Evolutionary conservation across 352 stramenopile species (phyloP).

Genomic region (Globisporangium okanoganense): DNA sequence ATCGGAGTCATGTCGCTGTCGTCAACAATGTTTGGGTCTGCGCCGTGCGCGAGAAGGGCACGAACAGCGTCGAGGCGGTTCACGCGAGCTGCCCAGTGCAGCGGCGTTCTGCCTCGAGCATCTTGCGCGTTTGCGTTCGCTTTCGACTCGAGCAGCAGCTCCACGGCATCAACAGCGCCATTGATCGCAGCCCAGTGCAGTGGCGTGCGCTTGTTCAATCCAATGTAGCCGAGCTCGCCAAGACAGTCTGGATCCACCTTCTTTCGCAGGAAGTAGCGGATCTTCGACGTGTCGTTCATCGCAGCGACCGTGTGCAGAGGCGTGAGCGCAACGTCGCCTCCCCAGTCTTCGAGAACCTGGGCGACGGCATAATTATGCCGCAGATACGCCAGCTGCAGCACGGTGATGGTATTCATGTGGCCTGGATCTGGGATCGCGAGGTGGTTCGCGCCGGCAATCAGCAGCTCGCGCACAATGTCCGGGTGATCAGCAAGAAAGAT

Average conservation of each 20-base stretch:
- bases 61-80: conserved; percentile 69
- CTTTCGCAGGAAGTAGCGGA: conserved; percentile 59
- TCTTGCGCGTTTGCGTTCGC: conserved; percentile 71
- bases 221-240: conserved; percentile 74
- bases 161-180: conserved; percentile 49
- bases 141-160: conserved; percentile 52
- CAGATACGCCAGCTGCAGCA: conserved; percentile 76
- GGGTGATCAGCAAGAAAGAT: conserved; percentile 82
- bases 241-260: conserved; percentile 76
- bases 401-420: conserved; percentile 85
- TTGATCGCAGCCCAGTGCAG: conserved; percentile 79
- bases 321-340: conserved; percentile 71
- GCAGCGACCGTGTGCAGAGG: conserved; percentile 74
- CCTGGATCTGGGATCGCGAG: conserved; percentile 77
- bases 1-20: conserved; percentile 75
- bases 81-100: conserved; percentile 78
- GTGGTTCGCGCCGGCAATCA: conserved; percentile 66
- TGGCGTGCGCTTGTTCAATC: conserved; percentile 76
- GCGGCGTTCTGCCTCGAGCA: conserved; percentile 50
- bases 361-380: conserved; percentile 78
- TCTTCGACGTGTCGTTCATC: conserved; percentile 57
- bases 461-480: conserved; percentile 69
- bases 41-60: conserved; percentile 42
- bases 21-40: conserved; percentile 70
- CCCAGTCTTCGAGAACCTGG: conserved; percentile 80